Conservation (phyloP, 139 green algal genomes). For the Coelastrella sp. region DNA sequence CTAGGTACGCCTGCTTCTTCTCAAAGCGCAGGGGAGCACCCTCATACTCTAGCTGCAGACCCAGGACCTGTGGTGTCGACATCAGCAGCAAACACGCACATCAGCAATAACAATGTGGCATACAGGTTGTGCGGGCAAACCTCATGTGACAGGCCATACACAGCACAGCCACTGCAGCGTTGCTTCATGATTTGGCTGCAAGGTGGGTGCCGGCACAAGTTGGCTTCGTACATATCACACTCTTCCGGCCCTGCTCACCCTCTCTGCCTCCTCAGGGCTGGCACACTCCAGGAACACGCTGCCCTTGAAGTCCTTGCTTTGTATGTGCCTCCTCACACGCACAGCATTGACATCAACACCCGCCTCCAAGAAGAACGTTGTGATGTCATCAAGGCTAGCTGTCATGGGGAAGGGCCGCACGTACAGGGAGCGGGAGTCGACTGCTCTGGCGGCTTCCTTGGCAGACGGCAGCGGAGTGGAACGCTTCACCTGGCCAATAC, state of each 20-base stretch:
- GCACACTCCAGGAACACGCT: conserved; percentile 86
- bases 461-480: conserved; percentile 5
- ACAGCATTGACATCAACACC: conserved; percentile 27
- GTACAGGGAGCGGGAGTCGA: conserved; percentile 84
- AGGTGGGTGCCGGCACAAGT: too few species aligned
- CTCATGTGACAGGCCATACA: too few species aligned
- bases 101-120: neutral
- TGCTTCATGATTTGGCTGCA: too few species aligned
- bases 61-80: neutral
- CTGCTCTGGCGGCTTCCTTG: conserved; percentile 55
- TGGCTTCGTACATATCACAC: too few species aligned
- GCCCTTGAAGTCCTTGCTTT: conserved; percentile 89
- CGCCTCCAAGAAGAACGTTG: neutral
- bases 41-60: conserved; percentile 71
- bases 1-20: conserved; percentile 78
- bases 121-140: too few species aligned
- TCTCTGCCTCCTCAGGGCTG: conserved; percentile 64
- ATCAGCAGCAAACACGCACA: neutral
- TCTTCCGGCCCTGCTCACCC: conserved; percentile 41
- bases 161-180: too few species aligned
- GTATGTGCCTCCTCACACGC: conserved; percentile 79
- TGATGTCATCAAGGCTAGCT: conserved; percentile 67
- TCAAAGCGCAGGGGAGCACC: conserved; percentile 74
- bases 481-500: conserved; percentile 8
- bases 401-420: conserved; percentile 82